Conservation (phyloP, 2,329 filamentous ascomycete genomes). For the Cercospora sesami region DNA sequence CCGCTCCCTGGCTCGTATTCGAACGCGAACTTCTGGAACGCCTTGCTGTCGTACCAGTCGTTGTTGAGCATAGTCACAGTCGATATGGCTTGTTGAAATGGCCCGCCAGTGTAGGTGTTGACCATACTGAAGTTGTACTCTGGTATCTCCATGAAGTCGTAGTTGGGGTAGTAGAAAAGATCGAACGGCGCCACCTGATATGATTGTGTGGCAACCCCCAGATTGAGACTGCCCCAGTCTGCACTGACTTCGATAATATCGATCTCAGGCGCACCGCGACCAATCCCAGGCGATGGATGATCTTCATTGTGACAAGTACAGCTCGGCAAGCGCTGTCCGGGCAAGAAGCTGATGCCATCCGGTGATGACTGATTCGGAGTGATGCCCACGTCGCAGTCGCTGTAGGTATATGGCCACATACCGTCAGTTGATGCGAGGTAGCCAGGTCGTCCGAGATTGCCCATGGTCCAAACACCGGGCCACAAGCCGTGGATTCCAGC, state of each 20-base stretch:
- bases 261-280: constrained; percentile 52
- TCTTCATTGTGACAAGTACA: constrained; percentile 50
- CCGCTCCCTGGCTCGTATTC: constrained; percentile 55
- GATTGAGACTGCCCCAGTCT: constrained; percentile 42
- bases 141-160: constrained; percentile 54
- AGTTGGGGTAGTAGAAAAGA: constrained; percentile 54
- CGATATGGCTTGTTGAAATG: constrained; percentile 59
- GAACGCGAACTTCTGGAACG: constrained; percentile 58
- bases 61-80: constrained; percentile 57
- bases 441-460: constrained; percentile 55
- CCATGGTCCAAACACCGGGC: constrained; percentile 58
- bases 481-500: constrained; percentile 52
- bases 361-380: constrained; percentile 51
- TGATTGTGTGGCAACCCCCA: constrained; percentile 51
- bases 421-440: constrained; percentile 56
- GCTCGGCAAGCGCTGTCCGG: constrained; percentile 48
- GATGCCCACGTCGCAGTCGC: constrained; percentile 51
- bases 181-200: constrained; percentile 54
- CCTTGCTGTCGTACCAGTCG: constrained; percentile 55
- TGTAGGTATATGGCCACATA: constrained; percentile 58
- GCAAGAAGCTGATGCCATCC: constrained; percentile 47
- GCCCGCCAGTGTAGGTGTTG: constrained; percentile 56
- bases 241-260: constrained; percentile 52
- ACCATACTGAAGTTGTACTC: constrained; percentile 50
- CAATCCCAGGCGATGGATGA: constrained; percentile 50